Base-by-base conservation (phyloP, 2,329 filamentous ascomycete genomes). In the Kalmusia sp. region DNA sequence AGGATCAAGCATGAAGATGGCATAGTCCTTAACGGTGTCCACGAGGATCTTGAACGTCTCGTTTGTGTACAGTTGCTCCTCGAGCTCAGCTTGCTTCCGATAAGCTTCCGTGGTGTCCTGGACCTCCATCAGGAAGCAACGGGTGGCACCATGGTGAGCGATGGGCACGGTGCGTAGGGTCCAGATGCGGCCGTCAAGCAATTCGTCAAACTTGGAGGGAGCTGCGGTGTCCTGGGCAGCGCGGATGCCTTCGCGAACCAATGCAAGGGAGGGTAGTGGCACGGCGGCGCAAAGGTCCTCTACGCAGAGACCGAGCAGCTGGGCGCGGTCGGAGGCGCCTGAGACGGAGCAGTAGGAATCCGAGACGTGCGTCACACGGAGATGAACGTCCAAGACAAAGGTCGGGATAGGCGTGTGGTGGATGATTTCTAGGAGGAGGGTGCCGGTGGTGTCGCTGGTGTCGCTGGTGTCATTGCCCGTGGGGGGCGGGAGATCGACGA, bases 31-130 rank as follows among this genome's bases (percentile, higher is more conserved):
- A 61, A 86, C 82, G 0, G 80, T 83, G 57, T 87, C 81, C 30
- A 87, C 77, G 27, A 89, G 63, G 33, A 87, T 82, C n/a, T 82
- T 82, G 64, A 86, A 87, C 4, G 79, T 80, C 59, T 85, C 82
- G 60, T 80, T 80, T 47, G 62, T 81, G 79, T 49, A 78, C 64
- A 69, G 30, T 7, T 61, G 63, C 49, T 80, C 76, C 50, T 79
- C 76, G 33, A 79, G 66, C 33, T 73, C 74, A 9, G 68, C 52
- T 71, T 72, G 54, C 69, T 71, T 62, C 34, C 45, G 57, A 17
- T 64, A 63, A 22, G 75, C 68, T 30, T 69, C 67, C 19, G 70
- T 75, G 37, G 71, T 63, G 43, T 78, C 69, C 6, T 75, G 67
- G 14, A 75, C 70, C 54, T 81, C 77, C 22, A 82, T 65, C 6